phyloP scores from a whole-genome alignment of 2,329 filamentous ascomycete species.

The Botrytis elliptica region DNA sequence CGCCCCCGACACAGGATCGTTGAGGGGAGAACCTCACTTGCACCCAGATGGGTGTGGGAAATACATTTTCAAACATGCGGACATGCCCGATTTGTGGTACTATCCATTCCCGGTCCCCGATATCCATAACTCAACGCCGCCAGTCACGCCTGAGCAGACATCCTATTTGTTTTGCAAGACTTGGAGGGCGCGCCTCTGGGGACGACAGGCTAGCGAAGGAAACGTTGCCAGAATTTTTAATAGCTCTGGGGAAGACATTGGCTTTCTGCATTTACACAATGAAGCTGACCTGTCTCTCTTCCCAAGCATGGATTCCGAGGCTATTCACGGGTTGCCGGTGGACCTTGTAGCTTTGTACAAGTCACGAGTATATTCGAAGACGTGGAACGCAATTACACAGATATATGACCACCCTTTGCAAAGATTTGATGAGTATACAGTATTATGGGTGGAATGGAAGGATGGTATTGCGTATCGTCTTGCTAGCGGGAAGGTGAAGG shows the following conservation, averaged over 20 bases:
- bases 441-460: slow-evolving; percentile 7
- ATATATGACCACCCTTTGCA: background rate
- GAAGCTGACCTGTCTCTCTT: background rate
- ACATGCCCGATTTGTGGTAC: background rate
- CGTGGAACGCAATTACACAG: background rate
- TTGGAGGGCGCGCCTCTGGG: background rate
- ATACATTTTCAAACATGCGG: background rate
- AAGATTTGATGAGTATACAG: background rate
- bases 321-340: background rate
- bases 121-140: background rate
- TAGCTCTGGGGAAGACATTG: background rate
- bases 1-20: background rate
- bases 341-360: background rate
- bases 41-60: background rate
- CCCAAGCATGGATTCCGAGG: background rate
- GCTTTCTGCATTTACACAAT: background rate
- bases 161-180: background rate
- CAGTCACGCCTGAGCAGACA: background rate
- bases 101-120: background rate
- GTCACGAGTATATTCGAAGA: background rate
- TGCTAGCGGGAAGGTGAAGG: background rate
- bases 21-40: background rate
- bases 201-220: background rate
- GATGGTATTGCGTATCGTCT: background rate
- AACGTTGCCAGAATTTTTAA: background rate